A percentile compares a stretch with the other conserved stretches of the same genome.
Conservation (phyloP, 2,329 filamentous ascomycete species). For the Trichoderma afroharzianum region DNA sequence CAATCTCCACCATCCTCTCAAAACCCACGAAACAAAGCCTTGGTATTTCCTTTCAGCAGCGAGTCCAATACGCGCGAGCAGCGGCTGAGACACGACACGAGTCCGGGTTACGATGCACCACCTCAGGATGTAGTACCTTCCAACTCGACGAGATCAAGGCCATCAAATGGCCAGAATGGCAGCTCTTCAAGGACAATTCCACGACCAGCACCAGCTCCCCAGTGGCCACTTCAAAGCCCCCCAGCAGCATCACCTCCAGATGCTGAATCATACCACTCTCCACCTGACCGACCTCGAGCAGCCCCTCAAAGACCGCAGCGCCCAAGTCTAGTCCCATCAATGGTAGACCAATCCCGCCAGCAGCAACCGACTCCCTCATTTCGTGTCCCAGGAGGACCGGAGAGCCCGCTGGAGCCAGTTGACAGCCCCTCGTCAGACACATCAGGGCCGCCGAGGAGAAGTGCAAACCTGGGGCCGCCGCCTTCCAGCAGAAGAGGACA, state of each 20-base stretch:
- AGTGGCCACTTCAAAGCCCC: conserved; percentile 51
- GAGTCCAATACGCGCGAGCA: conserved; percentile 11
- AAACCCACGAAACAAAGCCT: conserved; percentile 52
- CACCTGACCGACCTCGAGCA: conserved; percentile 45
- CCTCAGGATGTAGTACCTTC: neutral
- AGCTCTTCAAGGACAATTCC: conserved; percentile 45
- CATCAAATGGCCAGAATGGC: conserved; percentile 22
- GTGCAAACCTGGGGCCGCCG: conserved; percentile 55
- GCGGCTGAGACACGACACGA: conserved; percentile 26
- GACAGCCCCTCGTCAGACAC: conserved; percentile 24
- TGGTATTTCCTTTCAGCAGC: conserved; percentile 28
- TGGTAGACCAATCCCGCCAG: conserved; percentile 52
- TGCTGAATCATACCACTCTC: conserved; percentile 46
- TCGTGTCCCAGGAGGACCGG: conserved; percentile 28
- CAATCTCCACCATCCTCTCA: conserved; percentile 47
- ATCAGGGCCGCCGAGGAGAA: conserved; percentile 38
- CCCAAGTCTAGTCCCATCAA: conserved; percentile 57
- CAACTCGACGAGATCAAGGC: conserved; percentile 4
- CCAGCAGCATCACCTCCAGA: conserved; percentile 34
- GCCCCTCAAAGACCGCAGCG: conserved; percentile 57
- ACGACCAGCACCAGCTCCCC: conserved; percentile 49
- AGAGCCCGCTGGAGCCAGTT: neutral
- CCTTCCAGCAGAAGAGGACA: conserved; percentile 57
- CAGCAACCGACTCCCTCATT: conserved; percentile 56
- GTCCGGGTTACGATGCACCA: conserved; percentile 1